Percentiles rank a stretch among this genome's conserved stretches.
Evolutionary conservation across 1,284 basidiomycete species (phyloP).

Genomic region (Farysia itapuensis): DNA sequence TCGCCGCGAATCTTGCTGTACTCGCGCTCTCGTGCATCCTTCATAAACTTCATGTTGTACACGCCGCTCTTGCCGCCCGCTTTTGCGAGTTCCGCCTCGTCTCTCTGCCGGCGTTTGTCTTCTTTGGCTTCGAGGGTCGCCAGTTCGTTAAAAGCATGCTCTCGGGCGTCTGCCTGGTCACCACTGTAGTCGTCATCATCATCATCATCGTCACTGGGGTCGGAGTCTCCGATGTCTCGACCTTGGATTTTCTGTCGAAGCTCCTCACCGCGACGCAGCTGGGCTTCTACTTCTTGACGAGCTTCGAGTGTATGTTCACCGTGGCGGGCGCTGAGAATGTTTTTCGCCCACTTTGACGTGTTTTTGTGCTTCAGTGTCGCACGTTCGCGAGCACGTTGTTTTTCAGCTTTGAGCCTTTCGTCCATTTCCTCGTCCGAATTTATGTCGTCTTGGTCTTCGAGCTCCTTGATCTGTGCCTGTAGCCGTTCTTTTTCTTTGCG

Average conservation of each 20-base stretch:
- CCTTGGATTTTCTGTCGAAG: constrained; percentile 47
- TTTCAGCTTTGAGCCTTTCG: constrained; percentile 71
- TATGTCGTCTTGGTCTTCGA: constrained; percentile 56
- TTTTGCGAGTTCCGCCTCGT: constrained; percentile 29
- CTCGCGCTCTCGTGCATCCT: constrained; percentile 52
- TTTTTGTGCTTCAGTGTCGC: constrained; percentile 60
- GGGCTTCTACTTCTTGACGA: constrained; percentile 50
- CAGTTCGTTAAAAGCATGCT: constrained; percentile 49
- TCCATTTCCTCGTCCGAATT: constrained; percentile 61
- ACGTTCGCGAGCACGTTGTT: constrained; percentile 62
- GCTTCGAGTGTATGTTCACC: constrained; percentile 41
- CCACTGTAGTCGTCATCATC: constrained; percentile 8
- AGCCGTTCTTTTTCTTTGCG: constrained; percentile 71
- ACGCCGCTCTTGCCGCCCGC: constrained; percentile 49
- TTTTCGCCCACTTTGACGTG: constrained; percentile 58
- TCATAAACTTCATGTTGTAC: constrained; percentile 60
- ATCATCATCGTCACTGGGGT: constrained; percentile 21
- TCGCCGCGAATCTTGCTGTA: constrained; percentile 30
- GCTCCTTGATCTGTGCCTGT: constrained; percentile 63
- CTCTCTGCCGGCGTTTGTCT: constrained; percentile 10
- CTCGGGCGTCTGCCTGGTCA: neutral
- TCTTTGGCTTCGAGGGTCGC: constrained; percentile 30
- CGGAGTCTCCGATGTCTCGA: constrained; percentile 17
- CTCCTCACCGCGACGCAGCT: constrained; percentile 39
- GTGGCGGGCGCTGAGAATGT: constrained; percentile 24